Conservation (phyloP, 495 filamentous ascomycete genomes). For the Podospora pseudocomata region DNA sequence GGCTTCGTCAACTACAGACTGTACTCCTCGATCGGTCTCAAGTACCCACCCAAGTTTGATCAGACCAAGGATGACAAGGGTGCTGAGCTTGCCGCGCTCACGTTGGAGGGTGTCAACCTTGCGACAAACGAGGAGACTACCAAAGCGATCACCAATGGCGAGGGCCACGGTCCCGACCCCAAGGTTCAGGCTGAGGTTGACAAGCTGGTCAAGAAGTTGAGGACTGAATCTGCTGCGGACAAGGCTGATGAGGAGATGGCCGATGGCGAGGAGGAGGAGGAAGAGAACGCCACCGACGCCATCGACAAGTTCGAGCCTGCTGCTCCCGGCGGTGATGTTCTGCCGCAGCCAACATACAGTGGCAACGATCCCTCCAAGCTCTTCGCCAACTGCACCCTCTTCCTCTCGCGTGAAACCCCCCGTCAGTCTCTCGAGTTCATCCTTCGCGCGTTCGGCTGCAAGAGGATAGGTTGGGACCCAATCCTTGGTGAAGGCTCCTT, state of each 20-base stretch:
- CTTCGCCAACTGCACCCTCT: slow-evolving; percentile 85
- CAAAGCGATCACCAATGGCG: slow-evolving; percentile 53
- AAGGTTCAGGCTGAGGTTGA: slow-evolving; percentile 54
- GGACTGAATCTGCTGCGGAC: slow-evolving; percentile 42
- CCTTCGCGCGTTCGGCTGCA: slow-evolving; percentile 91
- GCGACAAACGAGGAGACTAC: slow-evolving; percentile 46
- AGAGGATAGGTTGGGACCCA: slow-evolving; percentile 89
- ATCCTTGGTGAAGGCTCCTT: slow-evolving; percentile 88
- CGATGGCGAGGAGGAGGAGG: slow-evolving; percentile 47
- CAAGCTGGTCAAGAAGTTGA: slow-evolving; percentile 51
- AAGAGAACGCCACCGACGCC: slow-evolving; percentile 53
- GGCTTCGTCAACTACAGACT: slow-evolving; percentile 94
- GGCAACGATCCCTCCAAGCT: slow-evolving; percentile 58
- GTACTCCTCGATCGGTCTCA: slow-evolving; percentile 83
- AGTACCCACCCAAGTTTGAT: slow-evolving; percentile 95
- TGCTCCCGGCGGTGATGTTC: slow-evolving; percentile 74
- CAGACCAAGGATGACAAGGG: slow-evolving; percentile 78
- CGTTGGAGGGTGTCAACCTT: slow-evolving; percentile 65
- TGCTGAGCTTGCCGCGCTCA: slow-evolving; percentile 89
- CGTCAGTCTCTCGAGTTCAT: slow-evolving; percentile 89
- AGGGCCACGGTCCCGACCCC: slow-evolving; percentile 45
- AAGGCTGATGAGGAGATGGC: slow-evolving; percentile 43
- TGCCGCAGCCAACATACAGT: slow-evolving; percentile 72
- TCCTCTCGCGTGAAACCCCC: slow-evolving; percentile 89
- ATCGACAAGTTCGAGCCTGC: slow-evolving; percentile 87